Base-by-base conservation (phyloP, 2,329 filamentous ascomycete species). In the Arthrinium phaeospermum region DNA sequence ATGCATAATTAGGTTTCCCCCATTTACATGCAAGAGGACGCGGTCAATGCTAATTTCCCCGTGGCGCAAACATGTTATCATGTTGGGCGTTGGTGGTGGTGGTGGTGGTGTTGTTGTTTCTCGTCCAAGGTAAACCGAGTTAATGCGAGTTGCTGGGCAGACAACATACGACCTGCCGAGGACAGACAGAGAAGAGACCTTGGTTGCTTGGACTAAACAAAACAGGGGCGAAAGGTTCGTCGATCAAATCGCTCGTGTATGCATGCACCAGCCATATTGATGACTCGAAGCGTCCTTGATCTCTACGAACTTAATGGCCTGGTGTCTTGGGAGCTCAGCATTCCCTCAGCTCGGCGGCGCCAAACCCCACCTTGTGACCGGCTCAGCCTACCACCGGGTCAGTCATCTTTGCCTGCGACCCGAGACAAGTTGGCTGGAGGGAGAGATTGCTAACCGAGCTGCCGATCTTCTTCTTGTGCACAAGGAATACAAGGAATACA, bases 281-380 rank as follows among this genome's bases (percentile, higher is more conserved):
- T 53, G 49, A 53, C 49, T 27, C 49, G 49, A 53, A 19, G 30
- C 49, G 24, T 27, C 49, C 49, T 53, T 16, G 49, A 53, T 27
- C 14, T 7, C 49, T 53, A 53, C 6, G 13, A 53, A 30, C 49
- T 14, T 27, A 16, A 27, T 12, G 49, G 51, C 30, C 51, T 53
- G 49, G 24, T 24, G 49, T 27, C 13, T 22, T 34, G 51, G 27
- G 27, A 57, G 27, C 8, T 34, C 51, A 57, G 34, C 51, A 27
- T 14, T 22, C 51, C 16, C 34, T 27, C 27, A 22, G 53, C 53
- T 61, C 14, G 53, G 53, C 53, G 27, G 30, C 27, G 19, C 53
- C 53, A 61, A 61, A 34, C 53, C 53, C 53, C 53, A 61, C 53
- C 53, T n/a, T 61, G 53, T 37, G 53, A 61, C 53, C 51, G 8